These are phyloP conservation scores for Stachybotrys echinatus DNA, from an alignment of 2,329 filamentous ascomycete genomes.

Conservation along the genomic window DNA sequence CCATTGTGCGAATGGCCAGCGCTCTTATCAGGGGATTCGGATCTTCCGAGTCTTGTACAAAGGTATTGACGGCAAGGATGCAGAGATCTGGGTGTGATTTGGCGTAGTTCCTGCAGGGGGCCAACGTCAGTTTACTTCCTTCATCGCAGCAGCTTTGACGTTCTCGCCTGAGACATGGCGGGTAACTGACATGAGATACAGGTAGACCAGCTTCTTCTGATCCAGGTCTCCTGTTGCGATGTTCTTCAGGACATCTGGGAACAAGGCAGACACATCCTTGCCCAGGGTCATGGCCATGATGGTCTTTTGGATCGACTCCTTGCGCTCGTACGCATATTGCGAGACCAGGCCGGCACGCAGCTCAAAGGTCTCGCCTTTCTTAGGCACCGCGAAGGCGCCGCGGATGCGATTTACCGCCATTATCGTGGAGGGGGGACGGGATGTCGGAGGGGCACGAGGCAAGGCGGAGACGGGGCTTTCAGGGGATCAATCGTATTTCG, in stretches of 20 bases:
- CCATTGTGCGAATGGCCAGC: conserved; percentile 95
- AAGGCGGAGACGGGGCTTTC: neutral
- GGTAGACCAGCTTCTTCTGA: conserved; percentile 98
- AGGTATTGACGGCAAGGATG: conserved; percentile 97
- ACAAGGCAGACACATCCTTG: conserved; percentile 95
- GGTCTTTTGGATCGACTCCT: conserved; percentile 98
- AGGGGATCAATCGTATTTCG: neutral
- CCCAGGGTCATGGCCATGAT: conserved; percentile 99
- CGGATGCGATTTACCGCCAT: conserved; percentile 97
- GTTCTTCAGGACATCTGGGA: conserved; percentile 97
- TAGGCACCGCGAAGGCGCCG: conserved; percentile 85
- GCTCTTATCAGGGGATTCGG: conserved; percentile 94
- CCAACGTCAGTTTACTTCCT: neutral
- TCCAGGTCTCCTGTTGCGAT: conserved; percentile 92
- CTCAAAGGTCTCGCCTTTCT: conserved; percentile 98
- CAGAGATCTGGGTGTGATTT: conserved; percentile 98
- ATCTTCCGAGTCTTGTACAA: conserved; percentile 98
- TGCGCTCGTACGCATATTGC: conserved; percentile 98
- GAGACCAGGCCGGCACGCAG: conserved; percentile 91
- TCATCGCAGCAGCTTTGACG: neutral
- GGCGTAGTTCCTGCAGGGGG: conserved; percentile 78
- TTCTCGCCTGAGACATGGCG: neutral
- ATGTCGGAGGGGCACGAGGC: conserved; percentile 18
- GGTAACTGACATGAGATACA: conserved; percentile 83
- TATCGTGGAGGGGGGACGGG: conserved; percentile 20